Base-by-base conservation (phyloP, 495 filamentous ascomycete species). In the Tuber indicum region DNA sequence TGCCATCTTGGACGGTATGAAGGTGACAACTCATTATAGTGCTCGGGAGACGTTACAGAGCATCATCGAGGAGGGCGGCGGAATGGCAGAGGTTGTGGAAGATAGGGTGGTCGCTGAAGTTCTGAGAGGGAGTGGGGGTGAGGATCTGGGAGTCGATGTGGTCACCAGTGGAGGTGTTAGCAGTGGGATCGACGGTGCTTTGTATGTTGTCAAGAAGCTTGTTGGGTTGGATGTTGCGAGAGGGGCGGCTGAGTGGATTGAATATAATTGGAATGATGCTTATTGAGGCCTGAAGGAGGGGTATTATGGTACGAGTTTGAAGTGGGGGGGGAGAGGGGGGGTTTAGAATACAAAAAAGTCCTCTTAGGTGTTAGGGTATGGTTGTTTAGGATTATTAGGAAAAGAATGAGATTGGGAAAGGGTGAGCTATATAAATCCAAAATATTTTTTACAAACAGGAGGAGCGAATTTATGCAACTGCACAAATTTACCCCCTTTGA, bases 171-270 rank as follows among this genome's bases (percentile, higher is more conserved):
- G 92, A 74, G 93, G 93, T 72, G 86, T 93, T 73, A 91, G 90
- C 77, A 89, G 90, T 83, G 93, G 93, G 77, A 84, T 95, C 45
- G 93, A 96, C 86, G 93, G 92, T 32, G 85, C 89, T 75, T 85
- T 94, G 84, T 93, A 94, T 86, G 85, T 96, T 79, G 91, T 95
- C 72, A 91, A 89, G 84, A 89, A 90, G 74, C 85, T 94, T 83
- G 90, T 93, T 36, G 77, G 77, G 7, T 7, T 4, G 32, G 75
- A 78, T 66, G 74, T 72, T 47, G 77, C 62, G 73, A 62, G 66
- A 21, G 39, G 66, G 23, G 72, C 75, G 21, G 77, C 77, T 6
- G 75, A 23, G 8, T 79, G 73, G 42, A 71, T 77, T 6, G 77
- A 79, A 52, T 79, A 79, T 46, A 75, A 79, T 66, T 79, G 77